Evolutionary conservation across 805 yeast genomes (phyloP).

Genomic region (Wickerhamomyces sydowiorum): DNA sequence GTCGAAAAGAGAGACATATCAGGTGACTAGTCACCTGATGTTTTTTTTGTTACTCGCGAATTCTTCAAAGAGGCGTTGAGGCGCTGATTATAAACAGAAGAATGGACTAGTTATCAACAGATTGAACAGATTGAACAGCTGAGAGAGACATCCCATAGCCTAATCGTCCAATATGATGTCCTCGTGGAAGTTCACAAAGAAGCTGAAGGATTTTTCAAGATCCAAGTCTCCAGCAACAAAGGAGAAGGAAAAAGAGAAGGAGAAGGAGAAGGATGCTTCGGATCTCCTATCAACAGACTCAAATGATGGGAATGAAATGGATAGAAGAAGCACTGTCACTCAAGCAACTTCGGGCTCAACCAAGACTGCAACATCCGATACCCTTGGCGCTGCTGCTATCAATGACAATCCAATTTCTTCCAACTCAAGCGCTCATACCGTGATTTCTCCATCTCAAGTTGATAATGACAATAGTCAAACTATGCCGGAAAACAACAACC

Average conservation of each 20-base stretch:
- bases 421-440: neutral
- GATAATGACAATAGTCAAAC: neutral
- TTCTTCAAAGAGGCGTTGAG: no score
- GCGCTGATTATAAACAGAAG: no score
- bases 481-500: conserved; percentile 8
- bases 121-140: no score
- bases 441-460: neutral
- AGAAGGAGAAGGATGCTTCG: neutral
- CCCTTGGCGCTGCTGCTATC: neutral
- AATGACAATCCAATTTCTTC: neutral
- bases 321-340: conserved; percentile 11
- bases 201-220: conserved; percentile 21
- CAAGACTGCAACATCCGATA: no score
- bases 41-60: no score
- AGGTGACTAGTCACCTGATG: no score
- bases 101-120: no score
- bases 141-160: no score
- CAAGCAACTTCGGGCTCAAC: neutral
- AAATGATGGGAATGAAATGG: conserved; percentile 3
- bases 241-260: conserved; percentile 3
- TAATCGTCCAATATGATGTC: conserved; percentile 17
- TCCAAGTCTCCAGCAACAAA: conserved; percentile 16
- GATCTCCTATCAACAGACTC: neutral
- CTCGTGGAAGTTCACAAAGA: conserved; percentile 41
- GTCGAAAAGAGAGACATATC: no score